Conservation (phyloP, 2,329 filamentous ascomycete genomes). For the Aurifilum marmelostoma region DNA sequence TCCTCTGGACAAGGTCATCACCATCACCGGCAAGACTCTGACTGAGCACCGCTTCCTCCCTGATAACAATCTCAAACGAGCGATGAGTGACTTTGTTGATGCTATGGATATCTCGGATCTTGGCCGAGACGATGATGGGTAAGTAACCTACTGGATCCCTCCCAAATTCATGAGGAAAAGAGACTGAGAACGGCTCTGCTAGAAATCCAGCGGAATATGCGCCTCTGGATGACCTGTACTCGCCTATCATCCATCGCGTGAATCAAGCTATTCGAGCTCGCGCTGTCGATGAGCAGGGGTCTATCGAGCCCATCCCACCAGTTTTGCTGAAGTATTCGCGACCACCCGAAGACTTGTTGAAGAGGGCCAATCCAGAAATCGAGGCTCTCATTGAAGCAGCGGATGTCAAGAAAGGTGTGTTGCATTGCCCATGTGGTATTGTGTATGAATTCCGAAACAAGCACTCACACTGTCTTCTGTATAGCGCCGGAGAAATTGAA, state of each 20-base stretch:
- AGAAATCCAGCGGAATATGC: slow-evolving; percentile 66
- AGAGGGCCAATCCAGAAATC: slow-evolving; percentile 60
- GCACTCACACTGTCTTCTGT: slow-evolving; percentile 1
- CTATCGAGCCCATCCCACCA: slow-evolving; percentile 63
- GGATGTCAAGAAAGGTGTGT: slow-evolving; percentile 78
- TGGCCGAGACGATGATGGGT: slow-evolving; percentile 76
- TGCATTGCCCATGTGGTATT: not conserved
- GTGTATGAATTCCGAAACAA: not conserved
- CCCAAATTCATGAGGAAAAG: too few relatives aligned
- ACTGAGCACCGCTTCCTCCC: slow-evolving; percentile 85
- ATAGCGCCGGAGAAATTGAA: slow-evolving; percentile 78
- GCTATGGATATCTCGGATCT: slow-evolving; percentile 82
- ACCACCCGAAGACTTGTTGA: slow-evolving; percentile 69
- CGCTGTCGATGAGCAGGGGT: slow-evolving; percentile 71
- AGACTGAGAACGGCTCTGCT: not conserved
- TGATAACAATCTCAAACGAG: slow-evolving; percentile 69
- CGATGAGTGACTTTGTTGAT: slow-evolving; percentile 92
- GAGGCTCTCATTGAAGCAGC: slow-evolving; percentile 68
- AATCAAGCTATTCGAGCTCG: slow-evolving; percentile 83
- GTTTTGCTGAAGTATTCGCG: slow-evolving; percentile 73
- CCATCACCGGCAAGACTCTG: slow-evolving; percentile 79
- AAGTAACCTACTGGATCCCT: slow-evolving; percentile 36
- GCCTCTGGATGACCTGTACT: slow-evolving; percentile 79
- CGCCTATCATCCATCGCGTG: slow-evolving; percentile 84
- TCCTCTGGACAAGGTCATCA: slow-evolving; percentile 83